phyloP scores from a whole-genome alignment of 805 yeast genomes.

The Zygoascus tannicola region DNA sequence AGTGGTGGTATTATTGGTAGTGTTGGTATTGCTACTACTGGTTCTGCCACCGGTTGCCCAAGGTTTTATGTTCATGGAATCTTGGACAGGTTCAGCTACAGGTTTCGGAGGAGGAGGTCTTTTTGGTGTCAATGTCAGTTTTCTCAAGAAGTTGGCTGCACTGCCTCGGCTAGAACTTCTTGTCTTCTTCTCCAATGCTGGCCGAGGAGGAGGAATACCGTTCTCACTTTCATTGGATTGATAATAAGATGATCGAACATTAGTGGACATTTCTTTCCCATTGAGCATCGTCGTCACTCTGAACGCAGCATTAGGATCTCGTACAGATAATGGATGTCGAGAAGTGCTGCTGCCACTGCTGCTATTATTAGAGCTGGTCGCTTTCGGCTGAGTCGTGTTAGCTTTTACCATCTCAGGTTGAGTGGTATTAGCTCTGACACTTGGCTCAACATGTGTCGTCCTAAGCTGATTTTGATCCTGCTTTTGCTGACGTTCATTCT shows the following conservation, averaged over 20 bases:
- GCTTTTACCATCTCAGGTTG: too few species aligned
- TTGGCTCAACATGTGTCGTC: too few species aligned
- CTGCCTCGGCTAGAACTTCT: conserved; percentile 10
- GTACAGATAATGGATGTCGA: neutral
- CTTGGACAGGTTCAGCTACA: neutral
- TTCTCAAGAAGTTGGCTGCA: conserved; percentile 8
- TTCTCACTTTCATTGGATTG: neutral
- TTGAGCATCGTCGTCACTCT: conserved; percentile 1
- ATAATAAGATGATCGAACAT: neutral
- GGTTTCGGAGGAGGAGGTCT: conserved; percentile 18
- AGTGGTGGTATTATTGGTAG: conserved; percentile 4
- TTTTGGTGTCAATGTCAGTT: conserved; percentile 12
- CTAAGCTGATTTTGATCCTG: too few species aligned
- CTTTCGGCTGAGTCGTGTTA: neutral
- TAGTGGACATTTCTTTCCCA: conserved; percentile 3
- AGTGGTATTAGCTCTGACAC: too few species aligned
- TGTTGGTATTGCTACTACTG: neutral
- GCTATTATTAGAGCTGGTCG: neutral
- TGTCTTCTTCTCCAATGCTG: conserved; percentile 2
- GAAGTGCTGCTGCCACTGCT: neutral
- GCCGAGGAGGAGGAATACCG: neutral
- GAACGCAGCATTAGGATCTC: neutral
- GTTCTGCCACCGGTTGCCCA: neutral
- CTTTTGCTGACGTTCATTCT: too few species aligned
- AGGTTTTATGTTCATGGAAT: neutral